Evolutionary conservation across 352 stramenopile genomes (phyloP), one percentile per base, ranked within the genome.

Genomic region (Phytophthora pseudosyringae): DNA sequence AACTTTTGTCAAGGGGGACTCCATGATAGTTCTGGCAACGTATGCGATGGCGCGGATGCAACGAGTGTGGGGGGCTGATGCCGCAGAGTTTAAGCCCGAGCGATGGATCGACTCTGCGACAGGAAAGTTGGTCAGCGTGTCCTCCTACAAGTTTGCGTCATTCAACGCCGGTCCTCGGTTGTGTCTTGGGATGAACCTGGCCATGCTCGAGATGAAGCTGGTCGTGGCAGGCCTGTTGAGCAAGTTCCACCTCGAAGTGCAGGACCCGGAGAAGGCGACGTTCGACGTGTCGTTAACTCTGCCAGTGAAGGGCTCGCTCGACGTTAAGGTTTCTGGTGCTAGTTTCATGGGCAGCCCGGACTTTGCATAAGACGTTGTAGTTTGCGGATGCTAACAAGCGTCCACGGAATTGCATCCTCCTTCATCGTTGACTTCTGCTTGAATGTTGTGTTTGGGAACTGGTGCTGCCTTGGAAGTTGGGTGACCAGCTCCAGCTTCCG

Each of bases 181-280:
- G 21, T 95, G 86, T 49, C 61, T 91, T 28, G 88, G 86, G 7
- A 78, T 73, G 57, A 76, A 73, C 21, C 41, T 96, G 2, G 85
- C 87, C 26, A 82, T 93, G 62, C 60, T 94, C 7, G 81, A 95
- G 69, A 89, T 94, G 68, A 94, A 95, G 67, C 54, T 93, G 29
- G 56, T 88, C 5, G 54, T 88, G 8, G 54, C 67, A 9, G 39
- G 39, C 1, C 39, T 45, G 39, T 45, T 45, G n/a, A 64, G 60
- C 25, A 76, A 72, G 44, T 92, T 89, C 44, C 46, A 78, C 16
- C 11, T 93, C 15, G 32, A 70, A 11, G 46, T 83, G 7, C 21
- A 60, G 29, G 45, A 62, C 8, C 45, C 52, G 0, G 49, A 84
- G 59, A 21, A 51, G n/a, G 41, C 83, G 44, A 84, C 71, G 39